Base-by-base conservation (phyloP, 208 protist species). In the Angomonas ambiguus region DNA sequence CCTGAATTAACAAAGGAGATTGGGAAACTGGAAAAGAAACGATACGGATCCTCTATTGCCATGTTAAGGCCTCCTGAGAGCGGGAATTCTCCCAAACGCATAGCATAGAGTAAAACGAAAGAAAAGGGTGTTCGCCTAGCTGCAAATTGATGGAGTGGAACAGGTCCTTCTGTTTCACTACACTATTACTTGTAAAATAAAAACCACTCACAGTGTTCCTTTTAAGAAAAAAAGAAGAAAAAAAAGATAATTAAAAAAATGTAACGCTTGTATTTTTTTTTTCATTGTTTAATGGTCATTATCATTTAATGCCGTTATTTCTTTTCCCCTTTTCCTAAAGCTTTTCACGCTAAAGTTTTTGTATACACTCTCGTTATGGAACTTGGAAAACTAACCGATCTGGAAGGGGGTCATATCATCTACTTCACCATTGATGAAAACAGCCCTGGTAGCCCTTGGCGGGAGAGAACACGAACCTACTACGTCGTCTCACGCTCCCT, bases 391-490 rank as follows among this genome's bases (percentile, higher is more conserved):
- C 45, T 53, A 3, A 53, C 45, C 18, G 45, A 53, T 20, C 45
- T 27, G 20, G 45, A 53, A 20, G 45, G 51, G 32, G 83, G 74
- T 1, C 41, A 69, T 38, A 76, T 93, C 13, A 85, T 85, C 35
- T 82, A 89, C 53, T 93, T 93, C 51, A 69, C 70, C 34, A 27
- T 93, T 0, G 87, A 93, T 63, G 65, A 74, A 8, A 58, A 67
- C 2, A 71, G 74, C 32, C 82, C 84, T 28, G 79, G 88, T 53
- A 67, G 74, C 27, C 83, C 87, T 1, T 75, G 71, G 10, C 51
- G 34, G 2, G 72, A 73, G 31, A 25, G 56, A 13, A 27, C 64
- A 1, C 71, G 63, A 24, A 74, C 77, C 49, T 91, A 82, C 68
- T 93, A 88, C 65, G 78, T 93, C 1, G 69, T 89, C 3, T 65